Conservation (phyloP, 768 basidiomycete genomes). For the Boletus fagicola region DNA sequence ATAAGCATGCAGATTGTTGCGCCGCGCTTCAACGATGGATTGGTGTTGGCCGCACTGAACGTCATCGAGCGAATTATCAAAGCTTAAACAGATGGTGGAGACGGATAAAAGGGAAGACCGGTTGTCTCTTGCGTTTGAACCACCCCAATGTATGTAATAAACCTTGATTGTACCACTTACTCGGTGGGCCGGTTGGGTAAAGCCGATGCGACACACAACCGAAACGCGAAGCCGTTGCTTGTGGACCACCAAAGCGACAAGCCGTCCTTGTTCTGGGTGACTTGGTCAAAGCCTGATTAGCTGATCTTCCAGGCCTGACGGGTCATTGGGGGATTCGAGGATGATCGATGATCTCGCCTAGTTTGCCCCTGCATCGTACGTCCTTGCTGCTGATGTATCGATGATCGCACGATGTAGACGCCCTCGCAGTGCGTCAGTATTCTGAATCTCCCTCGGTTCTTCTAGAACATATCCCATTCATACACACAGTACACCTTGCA, state of each 20-base stretch:
- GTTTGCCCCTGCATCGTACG: background rate
- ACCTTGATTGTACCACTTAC: background rate
- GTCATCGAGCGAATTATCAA: conserved; percentile 26
- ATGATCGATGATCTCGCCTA: too few species aligned
- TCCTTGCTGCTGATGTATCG: too few species aligned
- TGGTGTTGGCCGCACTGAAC: conserved; percentile 28
- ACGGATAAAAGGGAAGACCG: background rate
- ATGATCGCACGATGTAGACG: background rate
- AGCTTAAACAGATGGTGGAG: background rate
- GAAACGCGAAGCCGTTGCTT: too few species aligned
- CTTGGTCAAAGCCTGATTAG: background rate
- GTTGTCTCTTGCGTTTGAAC: background rate
- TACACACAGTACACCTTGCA: background rate
- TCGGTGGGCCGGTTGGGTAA: background rate
- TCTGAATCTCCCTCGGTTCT: background rate
- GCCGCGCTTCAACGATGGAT: conserved; percentile 27
- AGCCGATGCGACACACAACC: background rate
- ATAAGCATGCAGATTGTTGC: conserved; percentile 25
- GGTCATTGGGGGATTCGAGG: background rate
- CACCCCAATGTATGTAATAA: background rate
- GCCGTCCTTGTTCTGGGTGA: too few species aligned
- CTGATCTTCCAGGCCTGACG: background rate
- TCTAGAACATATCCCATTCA: background rate
- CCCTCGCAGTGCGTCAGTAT: background rate
- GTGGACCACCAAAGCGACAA: too few species aligned